A percentile compares a stretch with the other conserved stretches of the same genome.
Conservation (phyloP, 129 eudicot genomes). For the Flaveria brownii region DNA sequence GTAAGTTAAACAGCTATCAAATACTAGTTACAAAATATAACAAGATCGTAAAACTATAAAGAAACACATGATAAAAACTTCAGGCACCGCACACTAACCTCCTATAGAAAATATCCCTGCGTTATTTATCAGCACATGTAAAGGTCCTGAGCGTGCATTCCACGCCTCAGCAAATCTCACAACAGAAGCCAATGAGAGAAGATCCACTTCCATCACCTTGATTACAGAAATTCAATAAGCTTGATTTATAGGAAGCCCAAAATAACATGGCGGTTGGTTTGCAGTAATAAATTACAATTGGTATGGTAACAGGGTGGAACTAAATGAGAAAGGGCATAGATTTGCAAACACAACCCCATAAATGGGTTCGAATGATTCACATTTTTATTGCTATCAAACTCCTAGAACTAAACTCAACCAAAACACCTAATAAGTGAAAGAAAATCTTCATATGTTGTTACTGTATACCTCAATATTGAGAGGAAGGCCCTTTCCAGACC, state of each 20-base stretch:
- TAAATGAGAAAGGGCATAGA: background rate
- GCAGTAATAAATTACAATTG: background rate
- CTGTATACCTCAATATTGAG: constrained; percentile 77
- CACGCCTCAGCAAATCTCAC: constrained; percentile 77
- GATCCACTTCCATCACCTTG: constrained; percentile 86
- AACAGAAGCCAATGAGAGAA: constrained; percentile 90
- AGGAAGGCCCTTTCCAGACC: constrained; percentile 83
- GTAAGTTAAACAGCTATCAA: background rate
- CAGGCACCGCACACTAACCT: constrained; percentile 48
- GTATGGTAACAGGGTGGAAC: background rate
- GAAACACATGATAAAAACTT: background rate
- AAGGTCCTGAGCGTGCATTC: constrained; percentile 87
- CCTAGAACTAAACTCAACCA: background rate
- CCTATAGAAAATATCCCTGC: constrained; percentile 96
- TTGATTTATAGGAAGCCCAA: background rate
- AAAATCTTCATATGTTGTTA: background rate
- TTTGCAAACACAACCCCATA: background rate
- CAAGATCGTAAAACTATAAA: background rate
- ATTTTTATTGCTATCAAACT: background rate
- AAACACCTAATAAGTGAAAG: constrained; percentile 5
- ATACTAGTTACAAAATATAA: background rate
- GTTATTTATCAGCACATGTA: constrained; percentile 84
- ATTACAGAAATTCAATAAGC: constrained; percentile 19
- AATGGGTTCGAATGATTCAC: background rate
- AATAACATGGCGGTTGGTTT: background rate